phyloP scores from a whole-genome alignment of 352 stramenopile genomes.

The Phytophthora syringae region DNA sequence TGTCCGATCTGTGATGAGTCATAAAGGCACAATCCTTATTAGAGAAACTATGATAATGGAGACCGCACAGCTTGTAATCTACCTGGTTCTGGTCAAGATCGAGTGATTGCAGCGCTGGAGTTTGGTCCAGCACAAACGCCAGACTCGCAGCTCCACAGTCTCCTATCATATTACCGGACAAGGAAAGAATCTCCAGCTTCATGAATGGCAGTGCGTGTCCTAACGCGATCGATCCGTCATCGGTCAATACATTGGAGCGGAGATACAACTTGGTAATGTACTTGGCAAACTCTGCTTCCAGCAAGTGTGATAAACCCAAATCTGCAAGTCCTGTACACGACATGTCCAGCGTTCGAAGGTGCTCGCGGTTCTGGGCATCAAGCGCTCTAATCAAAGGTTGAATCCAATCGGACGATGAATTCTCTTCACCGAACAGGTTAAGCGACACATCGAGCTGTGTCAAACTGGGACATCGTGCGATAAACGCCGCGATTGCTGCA shows the following conservation, averaged over 20 bases:
- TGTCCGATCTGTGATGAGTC: constrained; percentile 43
- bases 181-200: constrained; percentile 39
- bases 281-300: constrained; percentile 19
- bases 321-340: constrained; percentile 55
- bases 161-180: constrained; percentile 53
- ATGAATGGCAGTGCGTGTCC: constrained; percentile 21
- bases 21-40: not conserved
- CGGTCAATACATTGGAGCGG: constrained; percentile 50
- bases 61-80: not conserved
- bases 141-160: constrained; percentile 49
- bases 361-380: constrained; percentile 9
- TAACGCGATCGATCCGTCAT: constrained; percentile 32
- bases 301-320: constrained; percentile 14
- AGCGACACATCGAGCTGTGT: constrained; percentile 58
- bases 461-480: constrained; percentile 39
- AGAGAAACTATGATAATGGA: not conserved
- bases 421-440: constrained; percentile 32
- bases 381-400: constrained; percentile 14
- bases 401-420: not conserved
- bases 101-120: constrained; percentile 42
- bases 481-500: constrained; percentile 24
- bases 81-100: constrained; percentile 64
- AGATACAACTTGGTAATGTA: constrained; percentile 48
- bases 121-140: constrained; percentile 53
- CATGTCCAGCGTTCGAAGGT: constrained; percentile 44